These are phyloP conservation scores for Pterulicium gracile DNA, from an alignment of 1,284 basidiomycete genomes.

Conservation along the genomic window DNA sequence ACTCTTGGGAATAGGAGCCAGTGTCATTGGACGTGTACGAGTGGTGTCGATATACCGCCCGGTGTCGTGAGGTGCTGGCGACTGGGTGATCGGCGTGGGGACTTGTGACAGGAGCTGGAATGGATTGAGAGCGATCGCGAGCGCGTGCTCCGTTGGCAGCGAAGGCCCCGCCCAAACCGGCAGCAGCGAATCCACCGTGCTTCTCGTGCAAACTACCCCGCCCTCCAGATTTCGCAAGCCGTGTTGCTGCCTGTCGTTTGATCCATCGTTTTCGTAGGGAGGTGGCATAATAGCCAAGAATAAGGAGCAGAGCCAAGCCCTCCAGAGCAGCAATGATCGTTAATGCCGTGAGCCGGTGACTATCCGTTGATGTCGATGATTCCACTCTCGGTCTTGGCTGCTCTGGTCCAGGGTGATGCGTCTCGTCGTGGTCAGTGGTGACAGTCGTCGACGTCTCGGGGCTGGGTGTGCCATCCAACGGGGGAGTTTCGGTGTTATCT, in stretches of 20 bases:
- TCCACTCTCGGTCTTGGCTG: too few species aligned
- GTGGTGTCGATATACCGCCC: neutral
- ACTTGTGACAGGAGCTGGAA: neutral
- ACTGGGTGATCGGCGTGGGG: neutral
- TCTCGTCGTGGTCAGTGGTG: too few species aligned
- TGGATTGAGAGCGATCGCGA: neutral
- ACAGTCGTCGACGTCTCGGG: too few species aligned
- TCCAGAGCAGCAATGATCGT: neutral
- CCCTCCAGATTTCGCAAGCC: too few species aligned
- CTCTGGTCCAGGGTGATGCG: too few species aligned
- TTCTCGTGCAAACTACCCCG: too few species aligned
- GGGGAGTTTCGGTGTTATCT: too few species aligned
- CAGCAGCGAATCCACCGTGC: too few species aligned
- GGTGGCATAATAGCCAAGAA: neutral
- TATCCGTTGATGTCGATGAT: too few species aligned
- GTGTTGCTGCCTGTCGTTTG: too few species aligned
- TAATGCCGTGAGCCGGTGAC: neutral
- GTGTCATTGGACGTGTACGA: neutral
- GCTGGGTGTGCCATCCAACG: too few species aligned
- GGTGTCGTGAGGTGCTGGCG: neutral
- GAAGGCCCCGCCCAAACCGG: neutral
- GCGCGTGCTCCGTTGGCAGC: neutral
- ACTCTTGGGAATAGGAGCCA: neutral
- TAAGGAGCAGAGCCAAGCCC: neutral
- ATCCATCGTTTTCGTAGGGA: neutral